Percentiles rank a stretch among this genome's conserved stretches.
These are phyloP conservation scores for Coleophoma crateriformis DNA, from an alignment of 2,329 filamentous ascomycete species.

Conservation along the genomic window DNA sequence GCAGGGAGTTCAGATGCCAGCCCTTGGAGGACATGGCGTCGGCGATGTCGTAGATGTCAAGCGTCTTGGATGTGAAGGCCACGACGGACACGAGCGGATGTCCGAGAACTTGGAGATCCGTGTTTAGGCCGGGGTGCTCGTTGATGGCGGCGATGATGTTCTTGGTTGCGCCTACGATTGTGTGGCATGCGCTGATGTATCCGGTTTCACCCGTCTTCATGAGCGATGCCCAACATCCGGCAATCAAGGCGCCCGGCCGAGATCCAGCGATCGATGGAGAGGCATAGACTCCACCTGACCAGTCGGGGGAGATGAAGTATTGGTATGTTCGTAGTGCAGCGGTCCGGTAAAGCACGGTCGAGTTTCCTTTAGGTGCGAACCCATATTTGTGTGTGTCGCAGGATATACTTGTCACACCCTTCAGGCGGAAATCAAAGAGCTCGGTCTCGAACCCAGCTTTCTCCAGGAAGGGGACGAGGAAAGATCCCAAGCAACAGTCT, in stretches of 20 bases:
- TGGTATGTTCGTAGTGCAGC: slow-evolving; percentile 77
- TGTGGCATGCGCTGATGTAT: slow-evolving; percentile 79
- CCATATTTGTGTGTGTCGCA: slow-evolving; percentile 99
- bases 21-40: slow-evolving; percentile 80
- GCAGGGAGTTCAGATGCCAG: slow-evolving; percentile 94
- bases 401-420: slow-evolving; percentile 90
- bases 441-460: slow-evolving; percentile 88
- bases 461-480: slow-evolving; percentile 86
- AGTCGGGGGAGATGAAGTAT: slow-evolving; percentile 94
- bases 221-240: slow-evolving; percentile 89
- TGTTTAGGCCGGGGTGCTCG: slow-evolving; percentile 59
- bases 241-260: slow-evolving; percentile 87
- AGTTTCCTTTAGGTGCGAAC: slow-evolving; percentile 97
- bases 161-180: slow-evolving; percentile 84
- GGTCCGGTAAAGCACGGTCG: slow-evolving; percentile 83
- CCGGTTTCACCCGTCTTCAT: slow-evolving; percentile 84
- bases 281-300: slow-evolving; percentile 93
- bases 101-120: slow-evolving; percentile 76
- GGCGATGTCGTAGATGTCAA: slow-evolving; percentile 91
- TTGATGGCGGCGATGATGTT: slow-evolving; percentile 72
- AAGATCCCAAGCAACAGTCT: slow-evolving; percentile 95
- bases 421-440: slow-evolving; percentile 88
- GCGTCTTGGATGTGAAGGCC: slow-evolving; percentile 75
- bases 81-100: slow-evolving; percentile 86
- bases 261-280: slow-evolving; percentile 89